phyloP scores from a whole-genome alignment of 2,329 filamentous ascomycete species.

The Fusarium siculi region DNA sequence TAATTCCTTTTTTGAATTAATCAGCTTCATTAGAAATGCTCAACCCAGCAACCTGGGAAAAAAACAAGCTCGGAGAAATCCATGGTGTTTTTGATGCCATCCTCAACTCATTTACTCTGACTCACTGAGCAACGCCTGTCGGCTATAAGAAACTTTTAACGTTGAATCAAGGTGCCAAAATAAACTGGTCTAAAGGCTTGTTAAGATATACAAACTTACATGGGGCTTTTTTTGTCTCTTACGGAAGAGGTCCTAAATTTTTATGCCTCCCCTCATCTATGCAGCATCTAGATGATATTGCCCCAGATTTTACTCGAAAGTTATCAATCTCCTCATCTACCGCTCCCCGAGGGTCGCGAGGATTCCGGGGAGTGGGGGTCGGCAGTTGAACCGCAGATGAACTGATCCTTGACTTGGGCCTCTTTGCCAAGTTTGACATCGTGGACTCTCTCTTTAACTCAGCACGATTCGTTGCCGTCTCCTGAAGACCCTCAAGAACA shows the following conservation, averaged over 20 bases:
- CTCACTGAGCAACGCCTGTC: background rate
- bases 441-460: background rate
- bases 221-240: background rate
- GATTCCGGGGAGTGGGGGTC: background rate
- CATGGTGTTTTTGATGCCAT: background rate
- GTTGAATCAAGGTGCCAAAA: background rate
- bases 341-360: background rate
- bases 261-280: background rate
- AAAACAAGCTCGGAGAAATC: background rate
- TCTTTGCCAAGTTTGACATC: background rate
- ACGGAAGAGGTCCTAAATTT: background rate
- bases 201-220: no score
- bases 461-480: background rate
- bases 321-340: background rate
- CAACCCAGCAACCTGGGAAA: background rate
- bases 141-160: background rate
- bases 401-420: background rate
- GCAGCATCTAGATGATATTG: background rate
- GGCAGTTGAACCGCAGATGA: background rate
- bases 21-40: slow-evolving; percentile 3
- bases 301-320: background rate
- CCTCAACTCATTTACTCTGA: background rate
- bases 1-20: background rate
- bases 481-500: background rate
- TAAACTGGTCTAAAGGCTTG: background rate